A percentile compares a stretch with the other conserved stretches of the same genome.
These are phyloP conservation scores for Hortaea werneckii DNA, from an alignment of 2,329 filamentous ascomycete species.

Conservation along the genomic window DNA sequence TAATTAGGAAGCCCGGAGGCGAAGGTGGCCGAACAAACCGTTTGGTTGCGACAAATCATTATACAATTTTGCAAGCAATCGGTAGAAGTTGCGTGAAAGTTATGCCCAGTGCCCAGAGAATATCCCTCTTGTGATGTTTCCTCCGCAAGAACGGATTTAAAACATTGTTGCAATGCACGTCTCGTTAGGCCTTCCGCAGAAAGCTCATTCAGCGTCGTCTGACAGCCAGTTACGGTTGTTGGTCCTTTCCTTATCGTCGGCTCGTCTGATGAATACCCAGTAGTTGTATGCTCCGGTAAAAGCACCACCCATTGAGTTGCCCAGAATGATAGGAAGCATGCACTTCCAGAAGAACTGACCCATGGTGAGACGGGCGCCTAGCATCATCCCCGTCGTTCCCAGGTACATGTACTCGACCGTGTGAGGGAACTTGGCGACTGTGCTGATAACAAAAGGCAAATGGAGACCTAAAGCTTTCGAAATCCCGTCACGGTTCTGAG, in stretches of 20 bases:
- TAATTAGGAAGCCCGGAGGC: too few relatives aligned
- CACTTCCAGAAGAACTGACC: slow-evolving; percentile 18
- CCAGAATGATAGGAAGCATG: slow-evolving; percentile 18
- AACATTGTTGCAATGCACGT: too few relatives aligned
- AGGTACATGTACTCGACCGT: slow-evolving; percentile 24
- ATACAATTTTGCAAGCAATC: too few relatives aligned
- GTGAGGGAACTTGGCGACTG: slow-evolving; percentile 18
- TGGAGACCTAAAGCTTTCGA: slow-evolving; percentile 19
- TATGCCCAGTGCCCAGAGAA: too few relatives aligned
- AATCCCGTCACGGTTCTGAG: slow-evolving; percentile 21
- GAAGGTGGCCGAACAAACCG: too few relatives aligned
- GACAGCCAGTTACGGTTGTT: neutral
- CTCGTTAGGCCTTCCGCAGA: too few relatives aligned
- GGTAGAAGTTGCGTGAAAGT: too few relatives aligned
- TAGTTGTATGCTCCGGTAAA: slow-evolving; percentile 14
- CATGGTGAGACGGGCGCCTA: slow-evolving; percentile 14
- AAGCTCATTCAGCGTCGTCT: too few relatives aligned
- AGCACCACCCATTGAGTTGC: slow-evolving; percentile 17
- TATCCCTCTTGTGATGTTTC: too few relatives aligned
- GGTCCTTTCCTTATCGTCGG: slow-evolving; percentile 1
- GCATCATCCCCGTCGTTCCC: slow-evolving; percentile 14
- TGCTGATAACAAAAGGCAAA: slow-evolving; percentile 20
- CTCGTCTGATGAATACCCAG: slow-evolving; percentile 1
- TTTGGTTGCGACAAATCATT: too few relatives aligned
- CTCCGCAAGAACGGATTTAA: too few relatives aligned